Evolutionary conservation across 331 rosid species (phyloP), one percentile per base, ranked within the genome.

Genomic region (Rhamnella rubrinervis): DNA sequence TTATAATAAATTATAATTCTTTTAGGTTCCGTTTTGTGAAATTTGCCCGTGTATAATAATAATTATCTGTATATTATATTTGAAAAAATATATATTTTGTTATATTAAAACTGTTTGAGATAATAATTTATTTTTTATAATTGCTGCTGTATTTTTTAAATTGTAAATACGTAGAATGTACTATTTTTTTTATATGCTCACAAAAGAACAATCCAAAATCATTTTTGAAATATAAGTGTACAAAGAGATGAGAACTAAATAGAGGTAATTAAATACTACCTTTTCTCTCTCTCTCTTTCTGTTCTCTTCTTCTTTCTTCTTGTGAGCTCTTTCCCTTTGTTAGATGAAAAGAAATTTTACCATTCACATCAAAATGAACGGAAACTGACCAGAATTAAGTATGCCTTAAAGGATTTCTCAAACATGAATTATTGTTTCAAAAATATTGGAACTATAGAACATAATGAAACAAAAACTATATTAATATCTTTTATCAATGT

Each of bases 231-330:
- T 44, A 14, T 12, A 44, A 44, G 49, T 44, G 13, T 14, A 44
- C 14, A 44, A 26, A 63, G 56, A 78, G 5, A 31, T 31, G 51
- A 17, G 23, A 57, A 18, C 8, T 56, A 40, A 57, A 28, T 21
- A 21, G 18, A 63, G 66, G 57, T 25, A 25, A 23, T 51, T 62
- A 14, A 58, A 14, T 74, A 71, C 59, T 68, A 95, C 96, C 96
- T 87, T 95, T 83, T 95, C 98, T 74, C 46, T 91, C 81, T 95
- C n/a, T n/a, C 98, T 77, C 88, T 89, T 78, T 95, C 97, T 57
- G 6, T 65, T 77, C 75, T 89, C 87, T 82, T 93, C 98, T 85
- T 95, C 97, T 85, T 95, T 95, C 92, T 89, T 95, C 92, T 95
- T 91, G 66, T 95, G 96, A 72, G 97, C 98, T 68, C 74, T 88